Evolutionary conservation across 1,139 yeast genomes (phyloP).

Genomic region (Magnusiomyces fungicola): DNA sequence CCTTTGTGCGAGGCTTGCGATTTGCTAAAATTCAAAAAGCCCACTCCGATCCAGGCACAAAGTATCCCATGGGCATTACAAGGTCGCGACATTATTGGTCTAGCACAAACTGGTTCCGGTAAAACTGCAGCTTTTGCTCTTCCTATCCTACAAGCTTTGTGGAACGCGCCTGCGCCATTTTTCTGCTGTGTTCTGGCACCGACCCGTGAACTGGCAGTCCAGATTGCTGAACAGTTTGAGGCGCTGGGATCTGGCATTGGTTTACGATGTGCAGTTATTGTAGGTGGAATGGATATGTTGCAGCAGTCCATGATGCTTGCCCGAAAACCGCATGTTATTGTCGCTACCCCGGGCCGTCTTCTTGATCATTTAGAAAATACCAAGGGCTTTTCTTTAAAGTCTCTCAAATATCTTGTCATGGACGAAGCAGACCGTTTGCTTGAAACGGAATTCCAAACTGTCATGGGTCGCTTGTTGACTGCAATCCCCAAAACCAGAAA

Average conservation of each 20-base stretch:
- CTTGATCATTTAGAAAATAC: slow-evolving; percentile 95
- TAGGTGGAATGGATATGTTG: slow-evolving; percentile 99
- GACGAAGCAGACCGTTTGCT: slow-evolving; percentile 95
- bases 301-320: slow-evolving; percentile 91
- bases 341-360: slow-evolving; percentile 95
- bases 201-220: slow-evolving; percentile 94
- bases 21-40: slow-evolving; percentile 71
- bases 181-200: slow-evolving; percentile 91
- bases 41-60: slow-evolving; percentile 90
- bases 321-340: slow-evolving; percentile 89
- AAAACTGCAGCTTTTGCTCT: slow-evolving; percentile 82
- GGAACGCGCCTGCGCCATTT: slow-evolving; percentile 83
- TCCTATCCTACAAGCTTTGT: slow-evolving; percentile 83
- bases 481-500: slow-evolving; percentile 81
- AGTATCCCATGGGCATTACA: slow-evolving; percentile 87
- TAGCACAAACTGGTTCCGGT: slow-evolving; percentile 95
- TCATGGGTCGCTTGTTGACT: slow-evolving; percentile 75
- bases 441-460: slow-evolving; percentile 97
- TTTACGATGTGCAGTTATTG: slow-evolving; percentile 73
- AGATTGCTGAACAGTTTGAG: slow-evolving; percentile 90
- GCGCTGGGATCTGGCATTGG: slow-evolving; percentile 92
- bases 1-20: slow-evolving; percentile 67
- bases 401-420: slow-evolving; percentile 78
- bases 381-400: slow-evolving; percentile 78
- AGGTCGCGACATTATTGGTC: slow-evolving; percentile 88